phyloP scores from a whole-genome alignment of 1,284 basidiomycete genomes.

The Apiotrichum veenhuisii region DNA sequence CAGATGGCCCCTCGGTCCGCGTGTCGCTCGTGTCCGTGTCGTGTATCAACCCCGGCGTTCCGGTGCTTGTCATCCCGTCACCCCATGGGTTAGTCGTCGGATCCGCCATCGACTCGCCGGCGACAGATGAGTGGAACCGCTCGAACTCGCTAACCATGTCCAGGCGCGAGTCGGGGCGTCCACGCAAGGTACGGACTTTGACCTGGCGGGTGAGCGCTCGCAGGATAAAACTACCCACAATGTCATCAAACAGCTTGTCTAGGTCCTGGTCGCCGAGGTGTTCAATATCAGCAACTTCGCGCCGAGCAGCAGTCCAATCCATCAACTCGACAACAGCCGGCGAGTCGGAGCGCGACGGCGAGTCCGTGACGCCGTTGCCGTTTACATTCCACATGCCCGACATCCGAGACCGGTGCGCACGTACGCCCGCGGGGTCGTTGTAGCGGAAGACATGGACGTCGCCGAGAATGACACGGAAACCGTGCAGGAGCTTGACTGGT shows the following conservation, averaged over 20 bases:
- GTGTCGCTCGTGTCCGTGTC: constrained; percentile 17
- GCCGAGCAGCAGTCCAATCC: constrained; percentile 89
- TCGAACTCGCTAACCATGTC: constrained; percentile 36
- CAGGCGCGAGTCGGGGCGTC: constrained; percentile 49
- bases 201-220: constrained; percentile 47
- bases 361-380: background rate
- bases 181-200: constrained; percentile 83
- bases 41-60: constrained; percentile 8
- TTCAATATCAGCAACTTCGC: constrained; percentile 85
- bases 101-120: constrained; percentile 33
- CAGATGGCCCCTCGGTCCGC: constrained; percentile 17
- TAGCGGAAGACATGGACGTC: background rate
- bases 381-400: constrained; percentile 15
- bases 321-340: constrained; percentile 60
- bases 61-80: constrained; percentile 24
- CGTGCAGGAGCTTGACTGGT: constrained; percentile 58
- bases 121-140: constrained; percentile 26
- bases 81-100: constrained; percentile 55
- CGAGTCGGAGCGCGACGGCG: constrained; percentile 55
- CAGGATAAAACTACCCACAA: constrained; percentile 22
- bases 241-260: constrained; percentile 79
- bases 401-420: constrained; percentile 58
- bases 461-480: constrained; percentile 51
- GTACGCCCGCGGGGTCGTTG: constrained; percentile 73
- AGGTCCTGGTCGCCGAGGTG: constrained; percentile 87